phyloP scores from a whole-genome alignment of 768 basidiomycete species.

The Auriscalpium vulgare region DNA sequence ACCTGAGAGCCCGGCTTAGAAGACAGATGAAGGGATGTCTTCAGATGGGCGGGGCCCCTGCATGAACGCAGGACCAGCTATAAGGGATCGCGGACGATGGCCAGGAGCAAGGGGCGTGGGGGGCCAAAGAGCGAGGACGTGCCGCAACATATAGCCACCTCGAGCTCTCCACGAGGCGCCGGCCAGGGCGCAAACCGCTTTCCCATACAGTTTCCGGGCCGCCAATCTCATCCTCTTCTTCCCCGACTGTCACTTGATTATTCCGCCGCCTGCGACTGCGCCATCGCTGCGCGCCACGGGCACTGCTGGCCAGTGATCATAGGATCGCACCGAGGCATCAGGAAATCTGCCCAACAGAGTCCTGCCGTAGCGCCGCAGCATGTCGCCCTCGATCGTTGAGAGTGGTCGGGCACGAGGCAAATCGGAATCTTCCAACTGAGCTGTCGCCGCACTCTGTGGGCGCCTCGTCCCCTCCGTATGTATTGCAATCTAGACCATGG shows the following conservation, averaged over 20 bases:
- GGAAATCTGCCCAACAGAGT: too few relatives aligned
- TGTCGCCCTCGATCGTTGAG: too few relatives aligned
- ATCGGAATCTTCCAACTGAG: too few relatives aligned
- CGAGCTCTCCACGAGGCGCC: conserved; percentile 13
- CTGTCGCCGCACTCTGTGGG: too few relatives aligned
- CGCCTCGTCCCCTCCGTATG: too few relatives aligned
- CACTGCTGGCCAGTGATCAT: too few relatives aligned
- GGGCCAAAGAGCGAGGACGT: not conserved
- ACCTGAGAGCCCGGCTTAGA: not conserved
- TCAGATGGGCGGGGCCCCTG: conserved; percentile 12
- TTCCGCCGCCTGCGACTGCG: conserved; percentile 1
- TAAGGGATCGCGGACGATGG: conserved; percentile 12
- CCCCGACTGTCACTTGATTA: not conserved
- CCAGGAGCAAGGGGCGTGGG: conserved; percentile 5
- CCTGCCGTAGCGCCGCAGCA: too few relatives aligned
- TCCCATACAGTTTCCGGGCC: not conserved
- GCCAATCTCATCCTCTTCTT: not conserved
- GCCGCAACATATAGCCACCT: conserved; percentile 12
- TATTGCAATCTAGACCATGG: too few relatives aligned
- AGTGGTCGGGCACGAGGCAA: too few relatives aligned
- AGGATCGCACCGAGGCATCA: too few relatives aligned
- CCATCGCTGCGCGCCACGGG: too few relatives aligned
- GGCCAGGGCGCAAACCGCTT: conserved; percentile 9
- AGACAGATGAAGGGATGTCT: not conserved
- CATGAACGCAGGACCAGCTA: conserved; percentile 11